A percentile compares a stretch with the other conserved stretches of the same genome.
These are phyloP conservation scores for Epichloe bromicola DNA, from an alignment of 2,329 filamentous ascomycete genomes.

Conservation along the genomic window DNA sequence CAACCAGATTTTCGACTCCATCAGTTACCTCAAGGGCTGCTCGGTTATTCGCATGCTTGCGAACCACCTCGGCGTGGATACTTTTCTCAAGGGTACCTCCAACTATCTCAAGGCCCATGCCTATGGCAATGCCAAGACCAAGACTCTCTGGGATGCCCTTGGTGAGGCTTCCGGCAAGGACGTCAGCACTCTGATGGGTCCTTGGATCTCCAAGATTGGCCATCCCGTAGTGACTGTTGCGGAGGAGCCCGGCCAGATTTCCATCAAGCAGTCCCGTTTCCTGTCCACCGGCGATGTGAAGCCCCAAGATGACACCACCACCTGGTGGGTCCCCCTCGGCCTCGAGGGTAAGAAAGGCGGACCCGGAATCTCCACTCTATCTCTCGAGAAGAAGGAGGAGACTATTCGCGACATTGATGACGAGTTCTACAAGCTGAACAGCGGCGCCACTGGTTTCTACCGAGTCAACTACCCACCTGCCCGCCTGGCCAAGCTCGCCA, in stretches of 20 bases:
- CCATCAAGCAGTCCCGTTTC: constrained; percentile 77
- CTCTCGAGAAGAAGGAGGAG: constrained; percentile 64
- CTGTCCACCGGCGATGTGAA: constrained; percentile 83
- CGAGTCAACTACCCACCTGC: constrained; percentile 85
- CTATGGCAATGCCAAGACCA: constrained; percentile 82
- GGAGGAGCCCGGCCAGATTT: constrained; percentile 72
- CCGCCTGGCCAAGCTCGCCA: constrained; percentile 67
- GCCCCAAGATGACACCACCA: constrained; percentile 78
- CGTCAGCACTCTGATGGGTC: constrained; percentile 75
- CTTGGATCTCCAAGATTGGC: constrained; percentile 92
- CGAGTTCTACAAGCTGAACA: constrained; percentile 89
- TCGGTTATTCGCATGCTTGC: constrained; percentile 95
- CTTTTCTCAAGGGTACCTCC: constrained; percentile 80
- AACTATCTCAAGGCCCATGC: constrained; percentile 80
- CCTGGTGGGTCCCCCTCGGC: constrained; percentile 95
- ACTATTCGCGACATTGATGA: constrained; percentile 62
- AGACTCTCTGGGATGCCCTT: constrained; percentile 80
- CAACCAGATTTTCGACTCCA: constrained; percentile 95
- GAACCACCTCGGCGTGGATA: constrained; percentile 73
- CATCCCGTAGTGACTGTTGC: constrained; percentile 81
- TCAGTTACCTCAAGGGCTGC: constrained; percentile 93
- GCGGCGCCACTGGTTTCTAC: constrained; percentile 77
- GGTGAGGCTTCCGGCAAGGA: constrained; percentile 80
- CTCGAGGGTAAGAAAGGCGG: constrained; percentile 63
- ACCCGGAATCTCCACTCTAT: constrained; percentile 47